Evolutionary conservation across 2,329 filamentous ascomycete species (phyloP).

Genomic region (Rhynchosporium secalis): DNA sequence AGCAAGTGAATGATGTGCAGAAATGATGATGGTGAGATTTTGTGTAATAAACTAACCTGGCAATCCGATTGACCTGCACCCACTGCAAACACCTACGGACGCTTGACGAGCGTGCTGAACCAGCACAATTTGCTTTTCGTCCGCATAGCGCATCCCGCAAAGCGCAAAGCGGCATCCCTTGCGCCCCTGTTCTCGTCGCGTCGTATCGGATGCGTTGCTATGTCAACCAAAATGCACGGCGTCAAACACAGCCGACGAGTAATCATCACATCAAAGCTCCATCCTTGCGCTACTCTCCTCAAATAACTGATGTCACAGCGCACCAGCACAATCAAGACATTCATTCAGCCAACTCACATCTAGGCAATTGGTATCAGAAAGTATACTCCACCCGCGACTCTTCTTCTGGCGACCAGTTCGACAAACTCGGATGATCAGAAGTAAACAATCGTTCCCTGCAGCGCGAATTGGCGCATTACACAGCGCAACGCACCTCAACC

Average conservation of each 20-base stretch:
- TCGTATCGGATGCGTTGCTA: constrained; percentile 4
- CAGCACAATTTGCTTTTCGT: constrained; percentile 11
- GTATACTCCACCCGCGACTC: neutral
- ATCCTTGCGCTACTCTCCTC: neutral
- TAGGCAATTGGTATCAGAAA: neutral
- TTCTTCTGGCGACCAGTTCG: neutral
- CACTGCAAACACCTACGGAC: neutral
- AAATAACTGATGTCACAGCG: neutral
- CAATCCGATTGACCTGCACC: constrained; percentile 3
- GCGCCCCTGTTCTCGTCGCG: constrained; percentile 1
- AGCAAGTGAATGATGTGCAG: constrained; percentile 1
- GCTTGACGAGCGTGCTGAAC: neutral
- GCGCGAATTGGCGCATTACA: constrained; percentile 26
- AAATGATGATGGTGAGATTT: neutral
- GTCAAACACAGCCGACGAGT: constrained; percentile 4
- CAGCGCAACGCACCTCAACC: constrained; percentile 10
- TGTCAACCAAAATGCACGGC: neutral
- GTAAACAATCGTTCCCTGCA: constrained; percentile 22
- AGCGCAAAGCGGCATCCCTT: too few relatives aligned
- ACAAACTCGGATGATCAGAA: constrained; percentile 19
- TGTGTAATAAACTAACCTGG: constrained; percentile 1
- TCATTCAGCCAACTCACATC: neutral
- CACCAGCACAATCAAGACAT: neutral
- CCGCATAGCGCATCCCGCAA: neutral
- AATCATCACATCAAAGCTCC: neutral